Evolutionary conservation across 257 asterid species (phyloP).

Genomic region (Solanum dulcamara): DNA sequence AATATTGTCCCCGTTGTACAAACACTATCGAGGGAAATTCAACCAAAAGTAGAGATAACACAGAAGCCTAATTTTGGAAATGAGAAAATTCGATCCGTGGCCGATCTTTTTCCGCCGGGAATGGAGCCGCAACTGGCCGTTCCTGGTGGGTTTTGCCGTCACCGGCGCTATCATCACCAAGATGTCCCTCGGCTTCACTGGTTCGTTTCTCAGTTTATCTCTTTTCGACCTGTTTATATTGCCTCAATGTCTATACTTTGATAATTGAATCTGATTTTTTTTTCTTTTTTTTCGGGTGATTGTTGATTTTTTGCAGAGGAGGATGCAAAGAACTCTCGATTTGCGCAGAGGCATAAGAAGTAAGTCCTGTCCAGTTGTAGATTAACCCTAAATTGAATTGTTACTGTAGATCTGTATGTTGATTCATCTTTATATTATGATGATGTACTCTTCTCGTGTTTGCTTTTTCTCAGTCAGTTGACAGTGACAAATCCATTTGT

Average conservation of each 20-base stretch:
- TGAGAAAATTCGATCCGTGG: constrained; percentile 29
- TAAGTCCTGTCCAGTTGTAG: neutral
- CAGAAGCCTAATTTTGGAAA: neutral
- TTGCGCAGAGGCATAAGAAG: constrained; percentile 18
- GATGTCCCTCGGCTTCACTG: constrained; percentile 19
- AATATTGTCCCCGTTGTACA: neutral
- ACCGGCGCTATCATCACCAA: constrained; percentile 26
- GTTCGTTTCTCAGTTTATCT: neutral
- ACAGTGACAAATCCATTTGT: neutral
- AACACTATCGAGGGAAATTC: neutral
- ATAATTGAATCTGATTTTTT: neutral
- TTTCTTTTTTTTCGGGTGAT: neutral
- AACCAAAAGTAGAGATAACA: neutral
- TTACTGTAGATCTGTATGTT: neutral
- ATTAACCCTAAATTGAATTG: neutral
- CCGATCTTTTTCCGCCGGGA: constrained; percentile 21
- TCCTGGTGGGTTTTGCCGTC: constrained; percentile 27
- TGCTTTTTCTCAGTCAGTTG: neutral
- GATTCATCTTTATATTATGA: neutral
- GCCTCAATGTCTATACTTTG: neutral
- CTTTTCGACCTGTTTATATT: neutral
- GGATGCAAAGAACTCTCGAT: constrained; percentile 18
- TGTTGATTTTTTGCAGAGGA: constrained; percentile 8
- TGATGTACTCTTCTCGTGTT: neutral
- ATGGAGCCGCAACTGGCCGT: constrained; percentile 24